A percentile compares a stretch with the other conserved stretches of the same genome.
Evolutionary conservation across 1,284 basidiomycete species (phyloP).

Genomic region (Pseudozyma sp.): DNA sequence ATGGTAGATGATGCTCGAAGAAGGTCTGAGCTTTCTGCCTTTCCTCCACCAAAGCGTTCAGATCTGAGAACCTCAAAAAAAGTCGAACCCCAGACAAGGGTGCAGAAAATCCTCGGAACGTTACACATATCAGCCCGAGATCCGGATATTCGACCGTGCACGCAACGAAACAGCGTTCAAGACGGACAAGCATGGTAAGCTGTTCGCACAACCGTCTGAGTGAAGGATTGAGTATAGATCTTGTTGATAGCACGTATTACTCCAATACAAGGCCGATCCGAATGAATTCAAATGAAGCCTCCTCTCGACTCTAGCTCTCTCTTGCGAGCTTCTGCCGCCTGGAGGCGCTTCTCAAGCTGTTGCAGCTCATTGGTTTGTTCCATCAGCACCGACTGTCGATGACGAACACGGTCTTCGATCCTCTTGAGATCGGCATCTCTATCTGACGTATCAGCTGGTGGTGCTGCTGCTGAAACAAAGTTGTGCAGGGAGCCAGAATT

Average conservation of each 20-base stretch:
- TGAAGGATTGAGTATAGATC: not conserved
- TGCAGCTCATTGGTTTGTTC: slow-evolving; percentile 60
- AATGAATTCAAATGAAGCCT: slow-evolving; percentile 23
- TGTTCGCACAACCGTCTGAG: not conserved
- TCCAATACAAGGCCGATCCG: not conserved
- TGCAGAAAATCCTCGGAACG: not conserved
- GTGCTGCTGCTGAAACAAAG: slow-evolving; percentile 11
- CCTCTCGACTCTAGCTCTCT: slow-evolving; percentile 52
- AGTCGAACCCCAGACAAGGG: not conserved
- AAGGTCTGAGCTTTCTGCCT: too few relatives aligned
- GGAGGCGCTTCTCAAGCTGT: slow-evolving; percentile 59
- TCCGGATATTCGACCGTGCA: not conserved
- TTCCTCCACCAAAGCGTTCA: too few relatives aligned
- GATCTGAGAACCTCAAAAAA: not conserved
- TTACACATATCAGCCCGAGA: not conserved
- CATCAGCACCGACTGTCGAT: slow-evolving; percentile 52
- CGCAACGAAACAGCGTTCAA: not conserved
- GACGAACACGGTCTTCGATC: slow-evolving; percentile 55
- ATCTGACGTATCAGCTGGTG: slow-evolving; percentile 4
- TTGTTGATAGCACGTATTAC: not conserved
- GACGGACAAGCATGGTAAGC: not conserved
- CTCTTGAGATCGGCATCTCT: slow-evolving; percentile 32
- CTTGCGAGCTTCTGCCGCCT: slow-evolving; percentile 58
- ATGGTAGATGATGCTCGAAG: too few relatives aligned
- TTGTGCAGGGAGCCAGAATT: slow-evolving; percentile 35